Conservation (phyloP, 352 stramenopile species). For the Globisporangium radiosum region DNA sequence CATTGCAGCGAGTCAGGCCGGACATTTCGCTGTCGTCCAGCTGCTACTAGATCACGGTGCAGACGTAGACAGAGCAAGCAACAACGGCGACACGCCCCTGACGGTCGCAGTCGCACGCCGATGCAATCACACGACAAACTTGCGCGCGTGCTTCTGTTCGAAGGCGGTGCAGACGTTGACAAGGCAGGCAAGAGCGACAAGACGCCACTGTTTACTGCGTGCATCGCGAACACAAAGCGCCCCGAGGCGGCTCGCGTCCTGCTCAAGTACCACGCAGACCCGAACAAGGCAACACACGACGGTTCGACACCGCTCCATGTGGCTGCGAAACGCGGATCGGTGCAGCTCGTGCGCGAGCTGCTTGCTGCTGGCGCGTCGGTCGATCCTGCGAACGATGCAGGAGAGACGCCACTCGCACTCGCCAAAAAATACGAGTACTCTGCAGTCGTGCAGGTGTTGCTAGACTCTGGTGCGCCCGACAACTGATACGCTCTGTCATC, state of each 20-base stretch:
- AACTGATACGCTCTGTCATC: too few relatives aligned
- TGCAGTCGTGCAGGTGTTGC: too few relatives aligned
- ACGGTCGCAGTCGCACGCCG: too few relatives aligned
- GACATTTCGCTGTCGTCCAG: background rate
- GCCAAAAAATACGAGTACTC: too few relatives aligned
- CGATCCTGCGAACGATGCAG: too few relatives aligned
- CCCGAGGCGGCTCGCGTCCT: background rate
- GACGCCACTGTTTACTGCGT: background rate
- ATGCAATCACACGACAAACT: background rate
- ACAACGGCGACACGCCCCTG: background rate
- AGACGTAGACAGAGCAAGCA: background rate
- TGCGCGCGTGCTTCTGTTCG: background rate
- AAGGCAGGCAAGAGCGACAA: background rate
- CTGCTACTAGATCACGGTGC: background rate
- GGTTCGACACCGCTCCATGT: too few relatives aligned
- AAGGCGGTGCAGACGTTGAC: background rate
- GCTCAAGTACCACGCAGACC: background rate
- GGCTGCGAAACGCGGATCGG: too few relatives aligned
- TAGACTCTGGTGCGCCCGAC: too few relatives aligned
- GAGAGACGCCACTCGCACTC: too few relatives aligned
- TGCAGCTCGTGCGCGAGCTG: too few relatives aligned
- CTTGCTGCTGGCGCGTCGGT: too few relatives aligned
- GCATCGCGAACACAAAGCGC: background rate
- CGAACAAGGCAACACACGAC: too few relatives aligned
- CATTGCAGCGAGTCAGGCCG: background rate